Percentiles rank a stretch among this genome's conserved stretches.
Evolutionary conservation across 2,329 filamentous ascomycete genomes (phyloP).

Genomic region (Colletotrichum magnum): DNA sequence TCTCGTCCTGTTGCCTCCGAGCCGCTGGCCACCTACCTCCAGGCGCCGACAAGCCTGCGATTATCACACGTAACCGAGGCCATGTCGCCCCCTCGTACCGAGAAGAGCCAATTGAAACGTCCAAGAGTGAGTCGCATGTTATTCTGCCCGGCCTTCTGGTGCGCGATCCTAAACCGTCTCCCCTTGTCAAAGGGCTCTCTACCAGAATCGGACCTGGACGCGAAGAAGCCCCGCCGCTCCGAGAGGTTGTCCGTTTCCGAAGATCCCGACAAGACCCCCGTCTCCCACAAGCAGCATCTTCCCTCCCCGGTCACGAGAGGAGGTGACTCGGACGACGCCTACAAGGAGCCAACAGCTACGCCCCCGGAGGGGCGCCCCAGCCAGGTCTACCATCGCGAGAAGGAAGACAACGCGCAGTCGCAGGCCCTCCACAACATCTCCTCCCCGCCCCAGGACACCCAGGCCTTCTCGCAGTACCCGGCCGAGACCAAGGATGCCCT

Average conservation of each 20-base stretch:
- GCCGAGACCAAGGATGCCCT: constrained; percentile 79
- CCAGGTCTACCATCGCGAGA: constrained; percentile 66
- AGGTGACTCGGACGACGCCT: constrained; percentile 59
- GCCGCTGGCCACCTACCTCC: neutral
- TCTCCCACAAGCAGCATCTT: constrained; percentile 76
- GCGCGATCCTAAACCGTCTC: constrained; percentile 41
- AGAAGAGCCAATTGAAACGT: constrained; percentile 90
- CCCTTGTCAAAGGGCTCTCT: constrained; percentile 71
- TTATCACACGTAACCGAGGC: constrained; percentile 25
- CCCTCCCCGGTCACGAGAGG: constrained; percentile 84
- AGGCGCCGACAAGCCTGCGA: constrained; percentile 9
- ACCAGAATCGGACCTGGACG: constrained; percentile 74
- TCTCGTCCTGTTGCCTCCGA: constrained; percentile 20
- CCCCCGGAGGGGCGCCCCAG: constrained; percentile 74
- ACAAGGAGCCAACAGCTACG: constrained; percentile 80
- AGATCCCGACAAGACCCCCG: constrained; percentile 67
- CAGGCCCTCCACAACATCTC: constrained; percentile 56
- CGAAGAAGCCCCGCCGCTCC: constrained; percentile 88
- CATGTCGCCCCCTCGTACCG: constrained; percentile 74
- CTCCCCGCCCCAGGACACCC: constrained; percentile 75
- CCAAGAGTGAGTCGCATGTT: constrained; percentile 71
- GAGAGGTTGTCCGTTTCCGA: constrained; percentile 71
- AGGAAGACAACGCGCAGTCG: constrained; percentile 63
- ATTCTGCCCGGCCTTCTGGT: constrained; percentile 42
- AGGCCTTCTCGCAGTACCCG: constrained; percentile 77